A percentile compares a stretch with the other conserved stretches of the same genome.
Evolutionary conservation across 2,329 filamentous ascomycete genomes (phyloP).

Genomic region (Verticillium isaacii): DNA sequence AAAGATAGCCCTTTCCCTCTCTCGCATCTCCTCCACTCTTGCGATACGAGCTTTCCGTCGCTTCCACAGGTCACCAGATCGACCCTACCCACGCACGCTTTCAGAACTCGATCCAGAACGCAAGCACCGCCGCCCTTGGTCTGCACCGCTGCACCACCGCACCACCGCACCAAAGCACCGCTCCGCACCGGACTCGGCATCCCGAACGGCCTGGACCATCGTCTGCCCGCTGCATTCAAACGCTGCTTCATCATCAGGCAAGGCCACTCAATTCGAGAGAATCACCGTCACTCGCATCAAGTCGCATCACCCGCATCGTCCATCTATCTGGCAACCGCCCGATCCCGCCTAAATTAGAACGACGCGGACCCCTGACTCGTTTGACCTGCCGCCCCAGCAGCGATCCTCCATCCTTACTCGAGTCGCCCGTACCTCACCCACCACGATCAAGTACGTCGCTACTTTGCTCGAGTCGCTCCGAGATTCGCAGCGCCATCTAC

Average conservation of each 20-base stretch:
- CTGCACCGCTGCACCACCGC: not conserved
- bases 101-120: not conserved
- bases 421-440: not conserved
- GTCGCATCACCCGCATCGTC: not conserved
- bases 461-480: not conserved
- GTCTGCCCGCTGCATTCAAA: not conserved
- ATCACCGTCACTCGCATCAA: not conserved
- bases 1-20: not conserved
- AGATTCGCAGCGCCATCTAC: not conserved
- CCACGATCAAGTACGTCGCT: not conserved
- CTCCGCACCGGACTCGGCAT: not conserved
- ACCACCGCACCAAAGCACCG: not conserved
- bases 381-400: not conserved
- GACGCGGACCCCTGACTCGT: not conserved
- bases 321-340: not conserved
- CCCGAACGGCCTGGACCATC: not conserved
- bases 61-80: not conserved
- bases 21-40: not conserved
- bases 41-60: not conserved
- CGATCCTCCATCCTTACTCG: not conserved
- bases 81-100: not conserved
- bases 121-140: not conserved
- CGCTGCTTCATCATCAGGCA: not conserved
- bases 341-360: not conserved
- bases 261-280: not conserved